Conservation (phyloP, 2,329 filamentous ascomycete species). For the Tolypocladium tundrense region DNA sequence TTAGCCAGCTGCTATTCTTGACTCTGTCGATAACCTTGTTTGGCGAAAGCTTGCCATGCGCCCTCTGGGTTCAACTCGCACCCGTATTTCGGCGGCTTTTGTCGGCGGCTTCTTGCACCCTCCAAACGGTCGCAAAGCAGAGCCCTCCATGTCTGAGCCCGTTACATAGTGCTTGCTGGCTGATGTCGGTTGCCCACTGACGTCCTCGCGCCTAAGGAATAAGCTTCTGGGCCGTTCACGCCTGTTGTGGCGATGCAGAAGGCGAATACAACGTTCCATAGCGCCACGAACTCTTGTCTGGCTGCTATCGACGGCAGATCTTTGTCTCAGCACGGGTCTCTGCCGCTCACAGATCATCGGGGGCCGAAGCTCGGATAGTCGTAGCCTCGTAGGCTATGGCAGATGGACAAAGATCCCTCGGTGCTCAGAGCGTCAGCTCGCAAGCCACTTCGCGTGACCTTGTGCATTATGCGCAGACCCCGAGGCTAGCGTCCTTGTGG, state of each 20-base stretch:
- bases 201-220: not conserved
- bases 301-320: not conserved
- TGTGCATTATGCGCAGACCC: not conserved
- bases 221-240: not conserved
- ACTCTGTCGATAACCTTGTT: not conserved
- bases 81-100: not conserved
- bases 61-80: not conserved
- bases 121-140: not conserved
- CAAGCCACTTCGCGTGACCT: not conserved
- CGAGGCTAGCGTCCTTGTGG: not conserved
- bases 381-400: not conserved
- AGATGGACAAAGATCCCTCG: not conserved
- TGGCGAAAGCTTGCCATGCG: not conserved
- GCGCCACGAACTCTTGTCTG: not conserved
- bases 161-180: not conserved
- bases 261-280: constrained; percentile 11
- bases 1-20: constrained; percentile 11
- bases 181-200: not conserved
- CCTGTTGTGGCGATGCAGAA: constrained; percentile 2
- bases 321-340: not conserved
- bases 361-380: not conserved
- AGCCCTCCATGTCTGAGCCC: not conserved
- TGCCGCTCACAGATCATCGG: not conserved
- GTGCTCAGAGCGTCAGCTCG: not conserved
- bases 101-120: not conserved